A percentile compares a stretch with the other conserved stretches of the same genome.
Evolutionary conservation across 2,329 filamentous ascomycete species (phyloP).

Genomic region (Pseudohalonectria lignicola): DNA sequence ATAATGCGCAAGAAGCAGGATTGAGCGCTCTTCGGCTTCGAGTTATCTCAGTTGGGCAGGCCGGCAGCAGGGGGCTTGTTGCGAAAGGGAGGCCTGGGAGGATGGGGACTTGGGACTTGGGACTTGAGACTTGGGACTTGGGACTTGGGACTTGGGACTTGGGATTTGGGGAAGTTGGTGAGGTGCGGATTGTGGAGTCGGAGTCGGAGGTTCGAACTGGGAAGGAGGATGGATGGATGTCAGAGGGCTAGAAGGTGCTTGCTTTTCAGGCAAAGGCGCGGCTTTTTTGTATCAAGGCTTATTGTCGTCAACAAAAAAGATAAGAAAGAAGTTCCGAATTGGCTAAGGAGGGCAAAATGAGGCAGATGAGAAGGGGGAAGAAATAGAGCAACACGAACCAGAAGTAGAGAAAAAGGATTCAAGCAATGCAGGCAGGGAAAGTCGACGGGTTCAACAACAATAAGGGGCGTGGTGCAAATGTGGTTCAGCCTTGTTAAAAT

Average conservation of each 20-base stretch:
- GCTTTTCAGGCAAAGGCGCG: too few species aligned
- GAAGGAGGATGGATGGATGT: too few species aligned
- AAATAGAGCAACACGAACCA: neutral
- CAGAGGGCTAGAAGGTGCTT: too few species aligned
- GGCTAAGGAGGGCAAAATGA: too few species aligned
- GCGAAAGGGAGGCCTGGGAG: neutral
- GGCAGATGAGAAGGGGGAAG: neutral
- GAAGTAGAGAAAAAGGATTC: neutral
- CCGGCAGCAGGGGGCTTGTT: too few species aligned
- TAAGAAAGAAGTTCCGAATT: too few species aligned
- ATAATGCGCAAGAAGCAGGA: too few species aligned
- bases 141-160: neutral
- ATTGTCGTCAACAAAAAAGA: neutral
- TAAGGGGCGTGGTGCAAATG: neutral
- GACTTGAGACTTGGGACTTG: neutral
- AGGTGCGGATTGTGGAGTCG: neutral
- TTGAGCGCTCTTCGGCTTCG: too few species aligned
- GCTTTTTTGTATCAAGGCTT: neutral
- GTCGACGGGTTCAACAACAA: too few species aligned
- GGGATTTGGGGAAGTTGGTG: neutral
- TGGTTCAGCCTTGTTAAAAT: conserved; percentile 2
- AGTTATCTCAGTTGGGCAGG: too few species aligned
- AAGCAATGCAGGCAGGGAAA: neutral
- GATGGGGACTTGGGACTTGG: too few species aligned
- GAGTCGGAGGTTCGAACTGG: too few species aligned